Conservation (phyloP, 2,329 filamentous ascomycete species). For the Aspergillus melleus region DNA sequence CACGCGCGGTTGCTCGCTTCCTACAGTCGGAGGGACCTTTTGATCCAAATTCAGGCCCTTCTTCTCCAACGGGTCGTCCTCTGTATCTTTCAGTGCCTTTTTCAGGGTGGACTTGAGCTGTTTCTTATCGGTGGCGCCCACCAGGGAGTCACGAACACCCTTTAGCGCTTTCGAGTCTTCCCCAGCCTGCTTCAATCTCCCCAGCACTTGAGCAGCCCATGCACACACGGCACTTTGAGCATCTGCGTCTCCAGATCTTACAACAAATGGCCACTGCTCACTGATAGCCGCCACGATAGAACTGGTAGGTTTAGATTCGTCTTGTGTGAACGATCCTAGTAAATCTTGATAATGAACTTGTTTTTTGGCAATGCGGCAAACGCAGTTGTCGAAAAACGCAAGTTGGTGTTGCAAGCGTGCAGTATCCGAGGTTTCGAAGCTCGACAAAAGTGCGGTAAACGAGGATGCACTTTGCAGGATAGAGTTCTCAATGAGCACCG, state of each 20-base stretch:
- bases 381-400: slow-evolving; percentile 83
- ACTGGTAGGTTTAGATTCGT: slow-evolving; percentile 51
- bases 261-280: slow-evolving; percentile 75
- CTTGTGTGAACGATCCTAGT: slow-evolving; percentile 38
- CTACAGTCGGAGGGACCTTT: slow-evolving; percentile 15
- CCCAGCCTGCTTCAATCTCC: slow-evolving; percentile 53
- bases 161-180: slow-evolving; percentile 52
- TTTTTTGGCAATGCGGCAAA: slow-evolving; percentile 70
- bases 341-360: slow-evolving; percentile 77
- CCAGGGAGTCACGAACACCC: slow-evolving; percentile 46
- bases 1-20: slow-evolving; percentile 27
- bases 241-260: slow-evolving; percentile 51
- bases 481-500: slow-evolving; percentile 39
- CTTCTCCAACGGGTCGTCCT: slow-evolving; percentile 9
- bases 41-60: slow-evolving; percentile 9
- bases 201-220: slow-evolving; percentile 62
- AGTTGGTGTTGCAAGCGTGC: slow-evolving; percentile 43
- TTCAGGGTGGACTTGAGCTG: slow-evolving; percentile 42
- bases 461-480: slow-evolving; percentile 35
- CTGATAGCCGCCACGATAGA: slow-evolving; percentile 67
- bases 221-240: slow-evolving; percentile 51
- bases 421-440: slow-evolving; percentile 36
- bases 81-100: slow-evolving; percentile 23
- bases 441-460: slow-evolving; percentile 40
- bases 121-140: slow-evolving; percentile 40